A percentile compares a stretch with the other conserved stretches of the same genome.
phyloP scores from a whole-genome alignment of 2,329 filamentous ascomycete genomes.

The Scedosporium minutisporum region DNA sequence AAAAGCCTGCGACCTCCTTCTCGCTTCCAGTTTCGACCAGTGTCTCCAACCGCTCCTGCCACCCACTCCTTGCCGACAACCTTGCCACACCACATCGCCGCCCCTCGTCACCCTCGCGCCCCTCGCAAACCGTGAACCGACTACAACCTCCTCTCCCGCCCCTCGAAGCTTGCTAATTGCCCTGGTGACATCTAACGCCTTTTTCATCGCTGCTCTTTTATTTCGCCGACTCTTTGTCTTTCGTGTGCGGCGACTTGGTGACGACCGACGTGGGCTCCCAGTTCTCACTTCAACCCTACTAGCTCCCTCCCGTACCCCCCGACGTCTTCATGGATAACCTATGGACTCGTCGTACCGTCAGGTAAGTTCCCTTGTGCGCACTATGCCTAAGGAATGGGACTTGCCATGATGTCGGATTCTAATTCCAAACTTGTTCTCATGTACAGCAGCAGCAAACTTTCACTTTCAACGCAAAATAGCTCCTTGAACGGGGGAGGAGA shows the following conservation, averaged over 20 bases:
- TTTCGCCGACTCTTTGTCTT: background rate
- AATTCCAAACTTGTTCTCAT: constrained; percentile 6
- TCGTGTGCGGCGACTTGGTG: constrained; percentile 4
- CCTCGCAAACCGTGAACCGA: background rate
- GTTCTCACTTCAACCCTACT: background rate
- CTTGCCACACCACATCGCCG: background rate
- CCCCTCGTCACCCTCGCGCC: too few species aligned
- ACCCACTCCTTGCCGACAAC: too few species aligned
- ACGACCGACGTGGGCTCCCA: constrained; percentile 3
- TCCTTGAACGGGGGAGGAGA: constrained; percentile 41
- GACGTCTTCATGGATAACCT: constrained; percentile 45
- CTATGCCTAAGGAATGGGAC: too few species aligned
- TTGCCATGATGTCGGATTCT: background rate
- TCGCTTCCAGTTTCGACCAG: background rate
- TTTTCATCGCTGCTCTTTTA: background rate
- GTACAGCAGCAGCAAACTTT: constrained; percentile 75
- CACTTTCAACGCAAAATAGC: constrained; percentile 64
- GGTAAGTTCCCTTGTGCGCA: constrained; percentile 42
- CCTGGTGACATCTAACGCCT: background rate
- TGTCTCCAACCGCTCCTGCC: too few species aligned
- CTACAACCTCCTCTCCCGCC: background rate
- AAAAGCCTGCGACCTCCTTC: background rate
- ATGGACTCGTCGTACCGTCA: constrained; percentile 70
- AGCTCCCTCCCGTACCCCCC: background rate
- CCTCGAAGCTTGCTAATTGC: background rate